Conservation (phyloP, 164 flowering plant genomes). For the Nymphaea colorata region DNA sequence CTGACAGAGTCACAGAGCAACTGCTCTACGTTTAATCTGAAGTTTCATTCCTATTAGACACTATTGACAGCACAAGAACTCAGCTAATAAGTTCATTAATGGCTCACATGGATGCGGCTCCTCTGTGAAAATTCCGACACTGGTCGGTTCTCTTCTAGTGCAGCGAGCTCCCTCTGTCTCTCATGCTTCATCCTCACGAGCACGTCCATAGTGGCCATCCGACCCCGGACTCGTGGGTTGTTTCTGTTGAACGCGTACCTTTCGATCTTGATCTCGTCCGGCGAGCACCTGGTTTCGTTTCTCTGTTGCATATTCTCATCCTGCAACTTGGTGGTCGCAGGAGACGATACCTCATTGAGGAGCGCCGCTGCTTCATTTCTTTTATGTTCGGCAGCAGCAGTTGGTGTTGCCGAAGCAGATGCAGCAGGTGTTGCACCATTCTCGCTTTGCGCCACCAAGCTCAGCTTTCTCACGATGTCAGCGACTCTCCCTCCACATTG, state of each 20-base stretch:
- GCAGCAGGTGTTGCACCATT: background rate
- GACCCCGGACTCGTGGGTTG: conserved; percentile 49
- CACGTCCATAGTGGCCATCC: conserved; percentile 48
- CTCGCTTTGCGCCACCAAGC: background rate
- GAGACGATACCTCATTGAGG: conserved; percentile 29
- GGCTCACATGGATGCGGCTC: conserved; percentile 61
- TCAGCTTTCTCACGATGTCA: conserved; percentile 47
- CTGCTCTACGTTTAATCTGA: too few relatives aligned
- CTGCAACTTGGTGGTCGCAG: conserved; percentile 18
- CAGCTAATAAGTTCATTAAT: background rate
- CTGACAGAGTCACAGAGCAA: too few relatives aligned
- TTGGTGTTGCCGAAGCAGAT: conserved; percentile 35
- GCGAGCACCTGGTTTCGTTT: conserved; percentile 41
- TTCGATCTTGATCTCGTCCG: conserved; percentile 21
- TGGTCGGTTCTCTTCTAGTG: conserved; percentile 29
- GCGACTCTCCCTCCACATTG: conserved; percentile 30
- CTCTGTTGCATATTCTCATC: conserved; percentile 13
- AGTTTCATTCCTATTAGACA: too few relatives aligned
- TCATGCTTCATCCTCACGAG: conserved; percentile 47
- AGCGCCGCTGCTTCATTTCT: conserved; percentile 63
- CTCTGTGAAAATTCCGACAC: conserved; percentile 64
- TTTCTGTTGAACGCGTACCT: conserved; percentile 6
- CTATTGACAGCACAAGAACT: too few relatives aligned
- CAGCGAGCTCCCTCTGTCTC: conserved; percentile 41
- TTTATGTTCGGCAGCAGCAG: conserved; percentile 43